phyloP scores from a whole-genome alignment of 1,284 basidiomycete species.

The Irpex lacteus region DNA sequence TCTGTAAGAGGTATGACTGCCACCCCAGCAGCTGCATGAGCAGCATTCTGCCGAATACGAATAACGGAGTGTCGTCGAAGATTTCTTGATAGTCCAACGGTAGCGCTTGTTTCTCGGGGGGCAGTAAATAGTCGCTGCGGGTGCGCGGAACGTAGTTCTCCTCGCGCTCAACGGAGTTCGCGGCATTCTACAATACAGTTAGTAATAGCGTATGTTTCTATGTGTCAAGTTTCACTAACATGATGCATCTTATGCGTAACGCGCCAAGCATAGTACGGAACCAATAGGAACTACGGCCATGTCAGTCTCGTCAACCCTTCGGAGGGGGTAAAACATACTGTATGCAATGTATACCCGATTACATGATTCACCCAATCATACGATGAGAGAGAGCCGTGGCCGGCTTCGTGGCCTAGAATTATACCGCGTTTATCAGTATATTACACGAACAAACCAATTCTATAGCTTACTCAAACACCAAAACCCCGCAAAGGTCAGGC shows the following conservation, averaged over 20 bases:
- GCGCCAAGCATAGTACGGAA: conserved; percentile 52
- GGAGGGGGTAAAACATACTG: conserved; percentile 18
- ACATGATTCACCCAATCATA: conserved; percentile 36
- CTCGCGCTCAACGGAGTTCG: conserved; percentile 47
- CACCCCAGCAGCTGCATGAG: conserved; percentile 67
- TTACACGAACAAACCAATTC: too few species aligned
- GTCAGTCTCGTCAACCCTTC: neutral
- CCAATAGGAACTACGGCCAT: conserved; percentile 36
- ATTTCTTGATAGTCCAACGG: conserved; percentile 44
- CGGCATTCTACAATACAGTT: conserved; percentile 36
- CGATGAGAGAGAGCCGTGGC: conserved; percentile 46
- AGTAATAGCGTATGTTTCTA: neutral
- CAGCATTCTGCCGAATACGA: conserved; percentile 58
- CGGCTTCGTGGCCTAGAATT: conserved; percentile 41
- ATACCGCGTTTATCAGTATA: neutral
- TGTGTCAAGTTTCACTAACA: conserved; percentile 20
- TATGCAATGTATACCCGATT: conserved; percentile 43
- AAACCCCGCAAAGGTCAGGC: conserved; percentile 56
- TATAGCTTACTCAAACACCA: conserved; percentile 46
- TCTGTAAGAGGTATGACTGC: conserved; percentile 72
- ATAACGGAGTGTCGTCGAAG: conserved; percentile 69
- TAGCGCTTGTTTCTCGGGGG: conserved; percentile 31
- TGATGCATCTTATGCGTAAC: conserved; percentile 51
- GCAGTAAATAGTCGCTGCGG: conserved; percentile 39
- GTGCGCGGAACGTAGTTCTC: conserved; percentile 50